phyloP scores from a whole-genome alignment of 495 filamentous ascomycete species.

The Penicillium steckii region DNA sequence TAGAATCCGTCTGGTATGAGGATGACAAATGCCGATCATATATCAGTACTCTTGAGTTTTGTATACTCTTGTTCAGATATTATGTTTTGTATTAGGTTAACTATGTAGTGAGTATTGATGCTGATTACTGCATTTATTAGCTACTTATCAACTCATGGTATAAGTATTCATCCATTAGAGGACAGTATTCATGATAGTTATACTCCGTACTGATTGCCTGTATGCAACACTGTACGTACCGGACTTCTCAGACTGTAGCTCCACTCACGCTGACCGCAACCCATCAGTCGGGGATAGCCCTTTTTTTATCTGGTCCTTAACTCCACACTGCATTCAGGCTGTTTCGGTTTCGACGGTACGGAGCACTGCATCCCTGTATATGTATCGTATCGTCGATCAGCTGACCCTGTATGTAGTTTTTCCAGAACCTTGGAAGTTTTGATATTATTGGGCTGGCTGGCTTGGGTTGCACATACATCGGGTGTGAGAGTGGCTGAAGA shows the following conservation, averaged over 20 bases:
- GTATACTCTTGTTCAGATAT: too few relatives aligned
- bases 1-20: slow-evolving; percentile 41
- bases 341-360: not conserved
- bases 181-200: too few relatives aligned
- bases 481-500: not conserved
- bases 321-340: slow-evolving; percentile 12
- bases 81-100: too few relatives aligned
- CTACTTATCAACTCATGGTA: too few relatives aligned
- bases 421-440: slow-evolving; percentile 2
- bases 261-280: slow-evolving; percentile 10
- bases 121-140: too few relatives aligned
- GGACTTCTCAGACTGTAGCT: too few relatives aligned
- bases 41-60: too few relatives aligned
- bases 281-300: not conserved
- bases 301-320: slow-evolving; percentile 1
- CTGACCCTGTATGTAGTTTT: slow-evolving; percentile 2
- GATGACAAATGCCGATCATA: slow-evolving; percentile 48
- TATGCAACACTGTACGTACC: too few relatives aligned
- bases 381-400: slow-evolving; percentile 9
- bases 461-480: not conserved
- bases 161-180: too few relatives aligned
- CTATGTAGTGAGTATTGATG: too few relatives aligned
- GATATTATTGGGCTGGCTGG: not conserved
- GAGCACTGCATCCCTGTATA: not conserved
- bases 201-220: too few relatives aligned